A percentile compares a stretch with the other conserved stretches of the same genome.
These are phyloP conservation scores for Flaveria linearis DNA, from an alignment of 129 eudicot species.

Conservation along the genomic window DNA sequence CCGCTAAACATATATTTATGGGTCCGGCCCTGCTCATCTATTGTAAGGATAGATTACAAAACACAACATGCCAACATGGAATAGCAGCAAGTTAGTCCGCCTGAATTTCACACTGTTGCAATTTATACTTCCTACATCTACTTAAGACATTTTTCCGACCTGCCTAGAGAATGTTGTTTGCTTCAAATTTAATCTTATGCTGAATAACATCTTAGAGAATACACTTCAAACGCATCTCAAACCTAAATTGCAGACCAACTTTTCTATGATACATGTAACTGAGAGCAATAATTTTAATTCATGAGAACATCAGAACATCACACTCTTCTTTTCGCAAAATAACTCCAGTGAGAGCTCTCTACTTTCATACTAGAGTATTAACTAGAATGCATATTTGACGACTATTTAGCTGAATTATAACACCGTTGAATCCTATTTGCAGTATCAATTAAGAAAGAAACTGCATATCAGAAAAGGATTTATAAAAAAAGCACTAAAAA, in stretches of 20 bases:
- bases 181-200: neutral
- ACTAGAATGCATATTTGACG: neutral
- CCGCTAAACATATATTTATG: neutral
- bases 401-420: neutral
- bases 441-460: neutral
- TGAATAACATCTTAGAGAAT: neutral
- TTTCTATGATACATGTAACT: no score
- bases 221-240: neutral
- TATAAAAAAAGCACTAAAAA: neutral
- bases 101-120: neutral
- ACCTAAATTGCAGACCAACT: no score
- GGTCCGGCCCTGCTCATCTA: neutral
- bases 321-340: no score
- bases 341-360: neutral
- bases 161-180: neutral
- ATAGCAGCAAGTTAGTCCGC: neutral
- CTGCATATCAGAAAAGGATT: neutral
- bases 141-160: neutral
- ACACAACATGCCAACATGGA: neutral
- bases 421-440: neutral
- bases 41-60: neutral
- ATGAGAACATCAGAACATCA: no score
- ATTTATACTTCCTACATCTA: constrained; percentile 2
- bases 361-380: neutral
- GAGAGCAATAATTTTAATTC: no score